Conservation (phyloP, 805 yeast species). For the Diddensiella caesifluorescens region DNA sequence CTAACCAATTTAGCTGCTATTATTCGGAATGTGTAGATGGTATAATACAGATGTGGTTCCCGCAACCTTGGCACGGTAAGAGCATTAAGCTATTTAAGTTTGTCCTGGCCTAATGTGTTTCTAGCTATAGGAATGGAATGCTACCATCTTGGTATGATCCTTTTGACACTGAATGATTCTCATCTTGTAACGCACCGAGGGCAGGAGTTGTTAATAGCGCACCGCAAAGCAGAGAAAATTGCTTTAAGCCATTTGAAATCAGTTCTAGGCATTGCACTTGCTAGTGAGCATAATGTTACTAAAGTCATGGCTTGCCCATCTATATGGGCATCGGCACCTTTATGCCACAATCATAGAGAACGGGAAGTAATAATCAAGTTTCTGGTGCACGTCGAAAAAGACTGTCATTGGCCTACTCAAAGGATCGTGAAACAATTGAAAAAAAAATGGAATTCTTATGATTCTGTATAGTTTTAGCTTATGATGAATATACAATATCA, state of each 20-base stretch:
- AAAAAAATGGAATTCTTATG: neutral
- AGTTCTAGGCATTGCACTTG: constrained; percentile 3
- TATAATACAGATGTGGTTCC: neutral
- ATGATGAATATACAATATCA: neutral
- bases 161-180: neutral
- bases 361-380: neutral
- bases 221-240: neutral
- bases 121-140: constrained; percentile 3
- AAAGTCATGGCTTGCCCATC: constrained; percentile 5
- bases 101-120: no score
- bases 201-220: neutral
- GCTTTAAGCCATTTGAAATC: neutral
- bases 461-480: neutral
- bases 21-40: neutral
- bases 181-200: neutral
- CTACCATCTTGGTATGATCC: neutral
- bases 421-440: neutral
- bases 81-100: no score
- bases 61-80: neutral
- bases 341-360: neutral
- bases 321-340: constrained; percentile 1
- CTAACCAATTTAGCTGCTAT: neutral
- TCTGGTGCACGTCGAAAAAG: neutral
- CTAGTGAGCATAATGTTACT: neutral
- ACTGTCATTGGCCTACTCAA: constrained; percentile 2